Evolutionary conservation across 140 eudicot genomes (phyloP), one percentile per base, ranked within the genome.

Genomic region (Bidens hawaiensis): DNA sequence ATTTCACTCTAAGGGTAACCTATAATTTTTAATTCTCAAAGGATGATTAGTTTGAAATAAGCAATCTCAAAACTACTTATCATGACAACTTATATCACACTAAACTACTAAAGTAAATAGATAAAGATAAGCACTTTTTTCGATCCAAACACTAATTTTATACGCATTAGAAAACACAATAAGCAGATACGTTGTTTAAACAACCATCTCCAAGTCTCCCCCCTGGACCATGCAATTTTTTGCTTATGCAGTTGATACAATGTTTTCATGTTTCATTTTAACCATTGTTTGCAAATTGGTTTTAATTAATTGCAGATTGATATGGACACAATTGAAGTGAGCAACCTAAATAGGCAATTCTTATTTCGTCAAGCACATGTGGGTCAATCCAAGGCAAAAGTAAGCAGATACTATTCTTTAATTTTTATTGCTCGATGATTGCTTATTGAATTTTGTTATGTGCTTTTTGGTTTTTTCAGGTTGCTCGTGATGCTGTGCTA

Each of bases 301-400:
- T 24, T 43, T 24, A 4, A 71, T 41, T 22, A 16, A 64, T 66
- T 82, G 81, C 89, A 91, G 98, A 88, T 91, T 74, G 98, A 91
- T 74, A 78, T 87, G 96, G 98, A 91, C 74, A 91, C 98, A 31
- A 91, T 91, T 43, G 98, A 91, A 85, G 98, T 91, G 58, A 91
- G 98, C 78, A 91, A 91, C 78, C 78, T 91, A 10, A 91, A 91
- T 34, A 79, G 98, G 22, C 98, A 91, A 72, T 91, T 91, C 69
- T 74, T 91, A 78, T 91, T 91, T 74, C 89, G 98, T 17, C 82
- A 91, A 70, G 76, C 84, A 33, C 98, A 91, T 82, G 98, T 91
- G 62, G 98, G 98, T 21, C 87, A 80, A 78, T 91, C 98, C 7
- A 91, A 91, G 82, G 95, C 98, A 17, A 91, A 91, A 80, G 98